Base-by-base conservation (phyloP, 2,329 filamentous ascomycete genomes). In the Aspergillus sp. region DNA sequence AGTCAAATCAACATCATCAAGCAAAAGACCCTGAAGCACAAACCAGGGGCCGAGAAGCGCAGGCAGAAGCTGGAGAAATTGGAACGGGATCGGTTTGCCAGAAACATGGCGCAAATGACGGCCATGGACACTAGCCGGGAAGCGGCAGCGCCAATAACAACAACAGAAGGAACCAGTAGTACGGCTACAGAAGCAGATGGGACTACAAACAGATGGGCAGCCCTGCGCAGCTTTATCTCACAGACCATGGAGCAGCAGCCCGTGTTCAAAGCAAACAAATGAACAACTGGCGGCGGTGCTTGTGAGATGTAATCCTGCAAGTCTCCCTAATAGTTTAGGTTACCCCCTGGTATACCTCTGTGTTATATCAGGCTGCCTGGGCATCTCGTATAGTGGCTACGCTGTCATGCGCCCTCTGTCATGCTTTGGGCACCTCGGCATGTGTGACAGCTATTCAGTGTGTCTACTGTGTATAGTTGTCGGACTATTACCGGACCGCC, bases 181-280 rank as follows among this genome's bases (percentile, higher is more conserved):
- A 22, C 37, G 4, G 37, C 37, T 35, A 17, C 37, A 12, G 22
- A 51, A 27, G 54, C 60, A 15, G 55, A 56, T 23, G 56, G 69
- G 1, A 81, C 77, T 13, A 71, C 79, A 7, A 81, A 76, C 59
- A 75, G 86, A 47, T 96, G 89, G 86, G 86, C 86, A 25, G 88
- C 89, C 13, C 66, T 97, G 67, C 81, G 90, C 59, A 83, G 77
- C 7, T 94, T 91, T 63, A 94, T 96, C 45, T 85, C 87, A 1
- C 79, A 84, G 38, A 96, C 88, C 1, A 88, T 95, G 83, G 88
- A 95, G 71, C 86, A 88, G 68, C 91, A 91, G 58, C 82, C 85
- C 12, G 87, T 85, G 3, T 95, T 95, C 63, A 66, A 75, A 37
- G 47, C 51, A 13, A 57, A 59, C 23, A 59, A 65, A 50, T 66